These are phyloP conservation scores for Platanus orientalis DNA, from an alignment of 164 flowering plant genomes.

Conservation along the genomic window DNA sequence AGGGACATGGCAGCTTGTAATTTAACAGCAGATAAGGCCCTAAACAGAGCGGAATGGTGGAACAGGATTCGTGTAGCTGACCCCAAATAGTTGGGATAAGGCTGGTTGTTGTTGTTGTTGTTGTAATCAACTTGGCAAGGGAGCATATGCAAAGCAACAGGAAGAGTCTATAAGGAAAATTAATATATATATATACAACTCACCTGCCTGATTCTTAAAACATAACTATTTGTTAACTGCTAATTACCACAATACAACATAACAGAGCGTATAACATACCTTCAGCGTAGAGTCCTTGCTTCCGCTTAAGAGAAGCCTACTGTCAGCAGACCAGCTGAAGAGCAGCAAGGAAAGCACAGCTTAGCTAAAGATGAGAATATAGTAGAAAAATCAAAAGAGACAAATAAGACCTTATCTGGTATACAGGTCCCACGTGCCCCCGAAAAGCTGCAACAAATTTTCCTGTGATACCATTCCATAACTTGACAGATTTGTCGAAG, in stretches of 20 bases:
- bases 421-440: conserved; percentile 98
- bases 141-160: neutral
- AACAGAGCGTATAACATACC: conserved; percentile 30
- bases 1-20: no score
- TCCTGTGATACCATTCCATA: conserved; percentile 95
- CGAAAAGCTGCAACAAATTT: conserved; percentile 84
- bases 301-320: conserved; percentile 94
- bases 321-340: conserved; percentile 98
- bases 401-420: conserved; percentile 77
- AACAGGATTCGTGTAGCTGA: no score
- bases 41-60: no score
- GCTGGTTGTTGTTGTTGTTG: no score
- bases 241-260: neutral
- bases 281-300: conserved; percentile 97
- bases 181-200: neutral
- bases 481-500: conserved; percentile 90
- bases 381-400: neutral
- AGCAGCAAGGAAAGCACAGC: conserved; percentile 11
- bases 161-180: neutral
- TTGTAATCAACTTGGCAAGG: no score
- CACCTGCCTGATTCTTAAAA: neutral
- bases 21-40: no score
- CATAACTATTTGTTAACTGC: neutral
- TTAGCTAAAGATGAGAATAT: conserved; percentile 8
- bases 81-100: no score